Evolutionary conservation across 2,329 filamentous ascomycete species (phyloP).

Genomic region (Trichophyton benhamiae): DNA sequence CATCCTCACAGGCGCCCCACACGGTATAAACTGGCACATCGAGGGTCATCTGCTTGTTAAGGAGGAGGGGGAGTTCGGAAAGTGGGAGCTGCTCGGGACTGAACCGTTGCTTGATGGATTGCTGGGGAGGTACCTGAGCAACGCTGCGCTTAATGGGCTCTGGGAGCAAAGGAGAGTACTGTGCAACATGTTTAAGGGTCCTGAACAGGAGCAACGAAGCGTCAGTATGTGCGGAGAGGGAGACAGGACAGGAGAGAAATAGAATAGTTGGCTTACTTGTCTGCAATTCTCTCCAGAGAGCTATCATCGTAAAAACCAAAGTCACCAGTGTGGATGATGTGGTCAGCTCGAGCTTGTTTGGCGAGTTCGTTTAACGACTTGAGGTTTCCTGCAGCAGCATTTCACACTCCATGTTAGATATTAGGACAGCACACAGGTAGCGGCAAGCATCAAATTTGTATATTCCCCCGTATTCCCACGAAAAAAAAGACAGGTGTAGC

Average conservation of each 20-base stretch:
- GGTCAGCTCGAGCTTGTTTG: slow-evolving; percentile 84
- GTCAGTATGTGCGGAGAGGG: background rate
- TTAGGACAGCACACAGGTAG: too few species aligned
- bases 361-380: slow-evolving; percentile 92
- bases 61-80: slow-evolving; percentile 80
- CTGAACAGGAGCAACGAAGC: slow-evolving; percentile 34
- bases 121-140: slow-evolving; percentile 54
- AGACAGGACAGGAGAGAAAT: background rate
- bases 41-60: slow-evolving; percentile 77
- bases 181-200: slow-evolving; percentile 94
- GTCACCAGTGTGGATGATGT: slow-evolving; percentile 97
- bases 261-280: slow-evolving; percentile 59
- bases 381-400: slow-evolving; percentile 59
- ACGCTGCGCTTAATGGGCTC: slow-evolving; percentile 59
- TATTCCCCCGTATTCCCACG: too few species aligned
- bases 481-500: too few species aligned
- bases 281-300: slow-evolving; percentile 90
- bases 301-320: slow-evolving; percentile 98
- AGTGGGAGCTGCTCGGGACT: slow-evolving; percentile 70
- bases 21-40: slow-evolving; percentile 97
- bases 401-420: background rate
- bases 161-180: slow-evolving; percentile 88
- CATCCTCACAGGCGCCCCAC: slow-evolving; percentile 97
- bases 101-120: slow-evolving; percentile 70
- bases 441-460: too few species aligned